These are phyloP conservation scores for Dendrobium catenatum DNA, from an alignment of 106 monocot species.

Conservation along the genomic window DNA sequence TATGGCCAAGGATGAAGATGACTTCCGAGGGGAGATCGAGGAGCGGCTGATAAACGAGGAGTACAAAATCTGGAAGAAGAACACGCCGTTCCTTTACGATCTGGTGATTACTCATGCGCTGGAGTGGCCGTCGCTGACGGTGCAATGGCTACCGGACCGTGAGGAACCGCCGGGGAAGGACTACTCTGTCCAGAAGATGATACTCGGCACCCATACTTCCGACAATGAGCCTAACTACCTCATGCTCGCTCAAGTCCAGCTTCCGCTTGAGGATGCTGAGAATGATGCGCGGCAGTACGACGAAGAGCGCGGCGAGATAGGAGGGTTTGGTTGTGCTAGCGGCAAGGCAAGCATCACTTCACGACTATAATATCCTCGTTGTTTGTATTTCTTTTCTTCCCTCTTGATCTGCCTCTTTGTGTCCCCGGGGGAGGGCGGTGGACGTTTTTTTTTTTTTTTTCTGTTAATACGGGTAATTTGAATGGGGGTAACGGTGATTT, in stretches of 20 bases:
- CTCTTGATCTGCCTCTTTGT: not conserved
- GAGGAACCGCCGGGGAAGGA: constrained; percentile 84
- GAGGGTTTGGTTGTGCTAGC: constrained; percentile 67
- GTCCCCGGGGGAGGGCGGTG: not conserved
- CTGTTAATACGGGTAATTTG: not conserved
- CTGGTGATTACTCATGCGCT: constrained; percentile 93
- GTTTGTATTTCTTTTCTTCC: not conserved
- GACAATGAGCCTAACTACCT: constrained; percentile 95
- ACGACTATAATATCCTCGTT: not conserved
- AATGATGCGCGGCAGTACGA: constrained; percentile 77
- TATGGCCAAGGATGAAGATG: constrained; percentile 85
- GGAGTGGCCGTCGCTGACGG: constrained; percentile 98
- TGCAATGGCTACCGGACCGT: constrained; percentile 91
- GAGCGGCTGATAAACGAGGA: constrained; percentile 97
- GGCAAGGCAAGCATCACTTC: constrained; percentile 59
- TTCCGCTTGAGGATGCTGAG: constrained; percentile 96
- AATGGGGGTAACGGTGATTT: not conserved
- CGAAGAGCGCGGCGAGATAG: constrained; percentile 69
- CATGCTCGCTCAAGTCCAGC: constrained; percentile 95
- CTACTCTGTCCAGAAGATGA: constrained; percentile 89
- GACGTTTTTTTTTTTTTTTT: not conserved
- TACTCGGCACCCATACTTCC: constrained; percentile 96
- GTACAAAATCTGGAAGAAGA: constrained; percentile 99
- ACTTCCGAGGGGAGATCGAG: constrained; percentile 83
- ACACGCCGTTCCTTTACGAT: constrained; percentile 99